Percentiles rank a stretch among this genome's conserved stretches.
These are phyloP conservation scores for Mucor racemosus DNA, from an alignment of 371 early-diverging fungal genomes.

Conservation along the genomic window DNA sequence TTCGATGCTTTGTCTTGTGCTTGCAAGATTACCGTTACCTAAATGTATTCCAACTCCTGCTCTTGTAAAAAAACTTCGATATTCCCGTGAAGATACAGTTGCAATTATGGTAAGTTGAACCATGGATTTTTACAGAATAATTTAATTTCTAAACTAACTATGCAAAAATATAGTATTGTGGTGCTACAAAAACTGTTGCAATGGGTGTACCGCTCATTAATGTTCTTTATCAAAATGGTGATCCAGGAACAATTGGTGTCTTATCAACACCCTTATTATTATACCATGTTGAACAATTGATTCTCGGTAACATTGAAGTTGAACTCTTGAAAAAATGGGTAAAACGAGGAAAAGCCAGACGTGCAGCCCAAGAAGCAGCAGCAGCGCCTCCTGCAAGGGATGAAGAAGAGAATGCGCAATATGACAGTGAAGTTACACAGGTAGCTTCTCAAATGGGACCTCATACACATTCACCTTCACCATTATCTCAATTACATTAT, in stretches of 20 bases:
- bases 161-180: slow-evolving; percentile 57
- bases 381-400: slow-evolving; percentile 12
- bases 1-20: slow-evolving; percentile 43
- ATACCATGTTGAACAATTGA: slow-evolving; percentile 78
- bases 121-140: no score
- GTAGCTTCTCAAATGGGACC: slow-evolving; percentile 19
- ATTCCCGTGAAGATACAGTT: slow-evolving; percentile 59
- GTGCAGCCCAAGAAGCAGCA: slow-evolving; percentile 3
- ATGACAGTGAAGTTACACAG: slow-evolving; percentile 25
- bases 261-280: slow-evolving; percentile 72
- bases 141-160: not conserved
- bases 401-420: slow-evolving; percentile 22
- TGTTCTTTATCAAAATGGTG: slow-evolving; percentile 61
- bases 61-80: slow-evolving; percentile 38
- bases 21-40: slow-evolving; percentile 51
- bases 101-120: slow-evolving; percentile 57
- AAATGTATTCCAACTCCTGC: slow-evolving; percentile 32
- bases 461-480: slow-evolving; percentile 24
- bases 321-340: slow-evolving; percentile 36
- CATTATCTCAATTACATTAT: slow-evolving; percentile 23
- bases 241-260: slow-evolving; percentile 64
- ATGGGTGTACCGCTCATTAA: slow-evolving; percentile 82
- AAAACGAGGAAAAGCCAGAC: slow-evolving; percentile 13
- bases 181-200: slow-evolving; percentile 80
- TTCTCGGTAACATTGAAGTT: slow-evolving; percentile 49